Conservation (phyloP, 164 flowering plant genomes). For the Magnolia changhungtana region DNA sequence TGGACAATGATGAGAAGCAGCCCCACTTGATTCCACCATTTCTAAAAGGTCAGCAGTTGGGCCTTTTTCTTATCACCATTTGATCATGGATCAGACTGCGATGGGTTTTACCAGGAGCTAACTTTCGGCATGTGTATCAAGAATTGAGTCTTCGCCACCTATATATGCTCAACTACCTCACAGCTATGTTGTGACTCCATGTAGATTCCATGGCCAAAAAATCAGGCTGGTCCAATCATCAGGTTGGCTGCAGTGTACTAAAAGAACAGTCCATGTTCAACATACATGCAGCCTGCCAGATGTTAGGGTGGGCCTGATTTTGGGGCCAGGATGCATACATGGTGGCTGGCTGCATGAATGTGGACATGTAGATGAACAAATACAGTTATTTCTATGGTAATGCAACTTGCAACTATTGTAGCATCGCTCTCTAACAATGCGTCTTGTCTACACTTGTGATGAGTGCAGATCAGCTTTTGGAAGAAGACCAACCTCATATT, state of each 20-base stretch:
- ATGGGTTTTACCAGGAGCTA: neutral
- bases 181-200: neutral
- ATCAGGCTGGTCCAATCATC: no score
- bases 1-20: neutral
- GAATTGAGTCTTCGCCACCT: neutral
- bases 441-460: neutral
- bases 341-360: no score
- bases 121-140: neutral
- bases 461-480: conserved; percentile 74
- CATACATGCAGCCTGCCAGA: no score
- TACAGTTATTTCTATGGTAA: no score
- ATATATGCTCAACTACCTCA: neutral
- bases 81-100: neutral
- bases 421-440: neutral
- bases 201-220: neutral
- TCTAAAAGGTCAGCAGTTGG: neutral
- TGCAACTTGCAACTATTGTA: neutral
- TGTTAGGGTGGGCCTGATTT: no score
- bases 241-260: no score
- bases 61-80: neutral
- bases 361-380: no score
- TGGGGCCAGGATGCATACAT: no score
- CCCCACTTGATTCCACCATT: neutral
- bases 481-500: conserved; percentile 90
- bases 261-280: no score